These are phyloP conservation scores for Micractinium conductrix DNA, from an alignment of 139 green algal genomes.

Conservation along the genomic window DNA sequence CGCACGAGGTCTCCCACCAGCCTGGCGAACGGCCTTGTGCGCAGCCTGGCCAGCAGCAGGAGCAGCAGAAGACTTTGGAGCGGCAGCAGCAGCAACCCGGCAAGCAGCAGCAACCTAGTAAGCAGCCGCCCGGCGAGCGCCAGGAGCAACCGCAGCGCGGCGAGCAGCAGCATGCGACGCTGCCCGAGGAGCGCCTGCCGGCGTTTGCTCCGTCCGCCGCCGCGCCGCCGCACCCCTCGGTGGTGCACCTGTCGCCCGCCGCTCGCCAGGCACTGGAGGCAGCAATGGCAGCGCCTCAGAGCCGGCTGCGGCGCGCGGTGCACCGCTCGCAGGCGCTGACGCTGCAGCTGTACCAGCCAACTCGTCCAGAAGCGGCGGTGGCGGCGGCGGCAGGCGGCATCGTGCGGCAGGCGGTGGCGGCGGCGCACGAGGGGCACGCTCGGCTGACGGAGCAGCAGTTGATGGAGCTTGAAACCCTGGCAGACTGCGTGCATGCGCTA, in stretches of 20 bases:
- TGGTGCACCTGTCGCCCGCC: not conserved
- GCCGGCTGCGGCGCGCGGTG: constrained; percentile 25
- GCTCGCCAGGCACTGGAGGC: not conserved
- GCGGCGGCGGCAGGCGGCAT: not conserved
- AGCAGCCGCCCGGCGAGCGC: not conserved
- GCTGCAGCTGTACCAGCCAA: constrained; percentile 37
- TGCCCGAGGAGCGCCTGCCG: not conserved
- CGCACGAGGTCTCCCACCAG: not conserved
- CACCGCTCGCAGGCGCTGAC: constrained; percentile 43
- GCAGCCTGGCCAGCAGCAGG: not conserved
- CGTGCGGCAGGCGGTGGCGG: not conserved
- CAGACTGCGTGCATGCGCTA: constrained; percentile 56
- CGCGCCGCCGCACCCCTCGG: not conserved
- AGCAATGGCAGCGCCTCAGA: not conserved
- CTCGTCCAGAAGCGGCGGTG: constrained; percentile 15
- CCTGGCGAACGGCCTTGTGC: not conserved
- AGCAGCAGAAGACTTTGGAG: not conserved
- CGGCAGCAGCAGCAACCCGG: not conserved
- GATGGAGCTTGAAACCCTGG: constrained; percentile 4
- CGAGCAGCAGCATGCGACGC: not conserved
- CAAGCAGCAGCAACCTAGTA: not conserved
- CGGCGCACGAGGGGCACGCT: not conserved
- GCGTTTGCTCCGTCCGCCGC: too few species aligned
- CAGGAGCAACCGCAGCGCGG: not conserved
- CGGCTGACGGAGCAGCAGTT: constrained; percentile 18